Percentiles rank a stretch among this genome's conserved stretches.
Evolutionary conservation across 495 filamentous ascomycete genomes (phyloP).

Genomic region (Diplogelasinospora grovesii): DNA sequence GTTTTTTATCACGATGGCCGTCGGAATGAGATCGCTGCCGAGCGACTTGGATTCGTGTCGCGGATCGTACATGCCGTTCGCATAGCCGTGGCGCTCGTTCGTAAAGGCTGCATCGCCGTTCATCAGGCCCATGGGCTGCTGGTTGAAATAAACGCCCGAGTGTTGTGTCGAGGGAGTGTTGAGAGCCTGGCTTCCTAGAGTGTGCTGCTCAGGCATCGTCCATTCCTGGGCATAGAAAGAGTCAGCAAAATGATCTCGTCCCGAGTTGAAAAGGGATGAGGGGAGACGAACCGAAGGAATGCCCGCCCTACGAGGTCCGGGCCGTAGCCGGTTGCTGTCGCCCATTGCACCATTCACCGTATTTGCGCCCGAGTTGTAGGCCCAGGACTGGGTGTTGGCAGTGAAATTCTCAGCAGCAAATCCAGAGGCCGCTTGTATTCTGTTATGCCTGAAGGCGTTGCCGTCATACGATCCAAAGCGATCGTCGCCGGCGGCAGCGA

Average conservation of each 20-base stretch:
- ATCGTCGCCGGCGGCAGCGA: constrained; percentile 42
- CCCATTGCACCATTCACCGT: constrained; percentile 44
- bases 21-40: constrained; percentile 78
- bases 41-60: constrained; percentile 29
- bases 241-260: constrained; percentile 5
- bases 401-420: constrained; percentile 30
- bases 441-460: constrained; percentile 52
- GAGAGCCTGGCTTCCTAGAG: constrained; percentile 33
- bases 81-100: constrained; percentile 22
- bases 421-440: constrained; percentile 49
- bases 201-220: constrained; percentile 38
- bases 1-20: constrained; percentile 98
- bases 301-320: constrained; percentile 36
- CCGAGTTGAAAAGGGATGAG: neutral
- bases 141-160: constrained; percentile 16
- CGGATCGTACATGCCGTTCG: constrained; percentile 24
- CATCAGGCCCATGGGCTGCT: constrained; percentile 21
- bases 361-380: constrained; percentile 39
- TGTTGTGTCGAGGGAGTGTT: constrained; percentile 30
- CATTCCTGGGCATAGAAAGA: constrained; percentile 32
- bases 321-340: constrained; percentile 38
- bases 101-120: constrained; percentile 24
- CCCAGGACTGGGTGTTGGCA: constrained; percentile 45
- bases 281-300: constrained; percentile 36
- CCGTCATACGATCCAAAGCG: constrained; percentile 43